Evolutionary conservation across 2,329 filamentous ascomycete species (phyloP), one percentile per base, ranked within the genome.

Genomic region (Kalmusia sp.): DNA sequence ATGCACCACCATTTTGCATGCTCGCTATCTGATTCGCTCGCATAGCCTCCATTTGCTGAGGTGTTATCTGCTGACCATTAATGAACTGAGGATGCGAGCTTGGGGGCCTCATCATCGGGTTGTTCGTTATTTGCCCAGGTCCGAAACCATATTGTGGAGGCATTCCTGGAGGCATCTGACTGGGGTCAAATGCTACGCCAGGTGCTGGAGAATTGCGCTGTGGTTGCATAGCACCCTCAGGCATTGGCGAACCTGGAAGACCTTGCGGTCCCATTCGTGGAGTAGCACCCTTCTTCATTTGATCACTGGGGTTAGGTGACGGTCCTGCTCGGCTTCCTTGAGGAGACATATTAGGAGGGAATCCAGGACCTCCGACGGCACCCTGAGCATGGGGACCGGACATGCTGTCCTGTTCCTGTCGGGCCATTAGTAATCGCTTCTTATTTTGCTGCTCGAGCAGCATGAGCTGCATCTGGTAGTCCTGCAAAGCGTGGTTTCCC

Each of bases 391-490:
- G 78, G 19, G 81, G 80, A 45, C 80, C 81, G 54, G 78, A 73
- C 73, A 87, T 82, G 68, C 78, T 85, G 58, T 93, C 91, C 73
- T 93, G 90, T 70, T 92, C 86, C 75, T 87, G 89, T 15, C 90
- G 86, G 31, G 90, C 90, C 89, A 92, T 92, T 80, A 92, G 87
- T 43, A 93, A 80, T 15, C 90, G 82, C 76, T 92, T 93, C 81
- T 93, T 93, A 66, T 93, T 93, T 76, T 93, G 90, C 75, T 93
- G 90, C 75, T 93, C 90, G 14, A 93, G 82, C 44, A 93, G 77
- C 90, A 93, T 93, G 70, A 93, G 77, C 72, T 93, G 90, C 90
- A 93, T 93, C 77, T 93, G 90, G 67, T 93, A 93, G 72, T 95
- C 90, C 74, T 93, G 90, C 39, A 93, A 80, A 19, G 90, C 90